Evolutionary conservation across 345 rosid species (phyloP).

Genomic region (sweet orange (Citrus sinensis)): DVS_A1.0 CM039161.1:20313501-20314000

Average conservation of each 20-base stretch:
- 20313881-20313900: background rate
- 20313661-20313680: constrained; percentile 27
- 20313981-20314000: background rate
- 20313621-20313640: constrained; percentile 4
- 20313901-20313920: background rate
- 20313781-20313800: constrained; percentile 32
- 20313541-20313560: constrained; percentile 43
- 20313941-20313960: background rate
- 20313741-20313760: constrained; percentile 24
- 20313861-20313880: background rate
- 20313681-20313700: constrained; percentile 51
- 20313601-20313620: background rate
- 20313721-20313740: constrained; percentile 50
- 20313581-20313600: background rate
- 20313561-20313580: constrained; percentile 5
- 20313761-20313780: constrained; percentile 23
- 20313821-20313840: constrained; percentile 75
- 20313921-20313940: background rate
- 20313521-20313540: constrained; percentile 26
- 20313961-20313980: background rate
- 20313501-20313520: constrained; percentile 16
- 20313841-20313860: constrained; percentile 57
- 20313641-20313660: constrained; percentile 26
- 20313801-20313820: constrained; percentile 73
- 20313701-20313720: constrained; percentile 60